These are phyloP conservation scores for Saprolegnia parasitica DNA, from an alignment of 352 stramenopile genomes.

Conservation along the genomic window DNA sequence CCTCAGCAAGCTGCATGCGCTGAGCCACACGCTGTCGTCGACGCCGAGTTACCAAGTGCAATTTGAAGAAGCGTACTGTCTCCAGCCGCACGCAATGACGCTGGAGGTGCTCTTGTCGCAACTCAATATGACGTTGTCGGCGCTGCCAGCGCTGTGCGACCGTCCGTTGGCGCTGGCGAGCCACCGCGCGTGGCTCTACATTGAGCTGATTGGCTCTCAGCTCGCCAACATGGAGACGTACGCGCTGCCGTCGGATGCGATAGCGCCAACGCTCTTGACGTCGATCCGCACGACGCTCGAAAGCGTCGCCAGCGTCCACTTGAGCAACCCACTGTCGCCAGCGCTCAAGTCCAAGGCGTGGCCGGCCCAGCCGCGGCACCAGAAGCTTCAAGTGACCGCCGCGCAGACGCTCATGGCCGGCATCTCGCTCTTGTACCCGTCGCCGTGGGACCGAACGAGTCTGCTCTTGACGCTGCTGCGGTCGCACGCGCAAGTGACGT, in stretches of 20 bases:
- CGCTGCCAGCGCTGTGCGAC: neutral
- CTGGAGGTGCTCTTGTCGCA: slow-evolving; percentile 50
- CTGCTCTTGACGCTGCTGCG: slow-evolving; percentile 62
- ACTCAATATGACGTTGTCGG: slow-evolving; percentile 32
- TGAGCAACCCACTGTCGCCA: slow-evolving; percentile 14
- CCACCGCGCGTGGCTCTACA: neutral
- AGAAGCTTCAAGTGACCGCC: slow-evolving; percentile 48
- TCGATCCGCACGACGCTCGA: slow-evolving; percentile 36
- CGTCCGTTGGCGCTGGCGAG: neutral
- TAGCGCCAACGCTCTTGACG: neutral
- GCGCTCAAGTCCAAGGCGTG: slow-evolving; percentile 31
- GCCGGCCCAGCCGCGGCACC: slow-evolving; percentile 14
- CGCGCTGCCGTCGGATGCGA: neutral
- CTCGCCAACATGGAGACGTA: neutral
- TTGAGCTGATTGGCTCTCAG: slow-evolving; percentile 11
- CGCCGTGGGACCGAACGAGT: slow-evolving; percentile 53
- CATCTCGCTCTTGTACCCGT: slow-evolving; percentile 57
- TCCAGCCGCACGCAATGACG: slow-evolving; percentile 50
- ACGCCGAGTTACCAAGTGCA: slow-evolving; percentile 25
- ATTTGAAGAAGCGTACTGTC: slow-evolving; percentile 76
- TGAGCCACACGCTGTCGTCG: neutral
- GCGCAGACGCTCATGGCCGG: slow-evolving; percentile 61
- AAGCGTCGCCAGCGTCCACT: slow-evolving; percentile 34
- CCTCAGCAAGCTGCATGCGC: slow-evolving; percentile 21
- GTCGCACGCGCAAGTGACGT: slow-evolving; percentile 35